Conservation (phyloP, 192 early-diverging fungal species). For the Coemansia sp. region DNA sequence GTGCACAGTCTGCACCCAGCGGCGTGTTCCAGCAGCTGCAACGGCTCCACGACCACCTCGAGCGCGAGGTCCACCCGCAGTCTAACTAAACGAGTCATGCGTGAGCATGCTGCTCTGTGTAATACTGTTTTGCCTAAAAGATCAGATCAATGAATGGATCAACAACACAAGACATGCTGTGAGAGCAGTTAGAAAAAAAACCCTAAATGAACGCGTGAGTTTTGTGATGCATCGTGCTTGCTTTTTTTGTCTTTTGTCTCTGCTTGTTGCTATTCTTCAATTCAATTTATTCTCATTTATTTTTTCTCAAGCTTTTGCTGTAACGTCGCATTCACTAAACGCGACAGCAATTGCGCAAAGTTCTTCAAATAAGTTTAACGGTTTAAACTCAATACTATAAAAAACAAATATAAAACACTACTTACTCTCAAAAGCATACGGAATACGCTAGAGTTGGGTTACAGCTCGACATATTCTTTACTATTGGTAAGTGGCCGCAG, state of each 20-base stretch:
- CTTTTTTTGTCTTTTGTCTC: slow-evolving; percentile 2
- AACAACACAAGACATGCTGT: no score
- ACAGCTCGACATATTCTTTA: no score
- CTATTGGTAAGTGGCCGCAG: no score
- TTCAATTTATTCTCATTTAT: background rate
- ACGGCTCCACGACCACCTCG: slow-evolving; percentile 16
- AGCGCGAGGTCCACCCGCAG: slow-evolving; percentile 3
- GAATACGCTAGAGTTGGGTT: no score
- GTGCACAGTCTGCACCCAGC: slow-evolving; percentile 34
- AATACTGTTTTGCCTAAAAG: no score
- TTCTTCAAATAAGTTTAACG: slow-evolving; percentile 1
- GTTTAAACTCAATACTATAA: no score
- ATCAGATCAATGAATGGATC: no score
- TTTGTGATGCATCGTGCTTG: background rate
- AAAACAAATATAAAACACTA: no score
- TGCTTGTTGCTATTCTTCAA: background rate
- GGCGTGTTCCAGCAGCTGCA: slow-evolving; percentile 34
- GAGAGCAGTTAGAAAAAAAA: no score
- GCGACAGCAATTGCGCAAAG: background rate
- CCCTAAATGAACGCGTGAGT: background rate
- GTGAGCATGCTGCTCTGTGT: background rate
- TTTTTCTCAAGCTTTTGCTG: no score
- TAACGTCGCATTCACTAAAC: no score
- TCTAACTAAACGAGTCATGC: background rate
- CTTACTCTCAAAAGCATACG: no score